Evolutionary conservation across 75 land plant genomes (phyloP), one percentile per base, ranked within the genome.

Genomic region (Cryptomeria japonica): DNA sequence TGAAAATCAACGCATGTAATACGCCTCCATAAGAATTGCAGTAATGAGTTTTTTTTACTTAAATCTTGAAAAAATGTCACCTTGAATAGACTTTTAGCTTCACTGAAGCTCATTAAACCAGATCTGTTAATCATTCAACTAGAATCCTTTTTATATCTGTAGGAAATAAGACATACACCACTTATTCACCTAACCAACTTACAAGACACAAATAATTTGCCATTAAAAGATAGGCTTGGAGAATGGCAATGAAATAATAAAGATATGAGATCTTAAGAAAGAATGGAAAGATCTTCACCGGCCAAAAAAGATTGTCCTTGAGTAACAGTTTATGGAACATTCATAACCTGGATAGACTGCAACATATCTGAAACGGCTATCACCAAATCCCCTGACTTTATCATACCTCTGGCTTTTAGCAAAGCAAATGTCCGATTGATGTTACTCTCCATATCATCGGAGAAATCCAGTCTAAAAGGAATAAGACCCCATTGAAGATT

Each of bases 401-500:
- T 56, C 92, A 92, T 82, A n/a, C 96, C 96, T 42, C 92, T 90
- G 13, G 89, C 87, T 86, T 93, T 95, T 79, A 94, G 64, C 25
- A 95, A 87, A 3, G 91, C 87, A 68, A 94, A 91, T 18, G 93
- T 92, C 51, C 90, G 87, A 28, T 55, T 86, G 49, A 94, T 86
- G 83, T 96, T 94, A 77, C 86, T 87, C 89, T 93, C 97, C 92
- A 94, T 93, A 61, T 96, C 93, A n/a, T 89, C 92, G 61, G 94
- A 90, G 14, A 94, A 86, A 56, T 90, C 93, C 16, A 96, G 77
- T 11, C 91, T 88, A 87, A 96, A 87, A 13, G 96, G 97, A 42
- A 92, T 89, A n/a, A 94, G 87, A 58, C 97, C 97, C 97, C 97
- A 96, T 36, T 91, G 93, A 87, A 96, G 83, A 88, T 93, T 96